Base-by-base conservation (phyloP, 2,329 filamentous ascomycete species). In the Paraphoma sp. region DNA sequence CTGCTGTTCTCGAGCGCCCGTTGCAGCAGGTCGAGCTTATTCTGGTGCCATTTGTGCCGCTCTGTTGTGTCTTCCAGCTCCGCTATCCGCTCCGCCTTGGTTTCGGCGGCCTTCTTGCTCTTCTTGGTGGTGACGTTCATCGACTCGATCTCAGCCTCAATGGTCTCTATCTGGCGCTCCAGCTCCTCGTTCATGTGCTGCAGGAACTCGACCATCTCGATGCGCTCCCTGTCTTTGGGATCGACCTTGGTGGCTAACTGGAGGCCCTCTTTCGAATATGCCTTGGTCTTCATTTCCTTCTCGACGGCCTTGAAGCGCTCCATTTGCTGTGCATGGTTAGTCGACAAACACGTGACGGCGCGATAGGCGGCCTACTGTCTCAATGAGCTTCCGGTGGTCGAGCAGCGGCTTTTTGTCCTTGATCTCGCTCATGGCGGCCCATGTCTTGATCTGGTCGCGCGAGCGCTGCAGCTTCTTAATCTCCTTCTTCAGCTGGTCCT, bases 251-350 rank as follows among this genome's bases (percentile, higher is more conserved):
- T 89, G 28, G 93, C 92, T 50, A 94, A 91, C 62, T 92, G 95
- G 64, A 99, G 82, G 44, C 95, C 95, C 80, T 98, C 95, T 83
- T 99, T 98, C 60, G 95, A 98, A 80, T 97, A 99, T 59, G 95
- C 95, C 79, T 99, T 99, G 54, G 95, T 99, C 84, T 99, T 99
- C 95, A 99, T 98, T 73, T 97, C 95, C 83, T 99, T 99, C 80
- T 99, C 95, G 51, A 99, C 95, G n/a, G 93, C 94, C 82, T 99
- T 99, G 86, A 99, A 99, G 72, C 92, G 93, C 81, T 99, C 95
- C 95, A 99, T 99, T 91, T 94, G 89, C 92, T 95, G 80, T 77
- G 80, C 57, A 56, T 46, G 51, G 68, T 79, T 66, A 78, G 76
- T 64, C 62, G 52, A 54, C 56, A 48, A 56, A 62, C 51, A 59